Evolutionary conservation across 139 green algal genomes (phyloP).

Genomic region (Chlamydomonas sphaeroides): DNA sequence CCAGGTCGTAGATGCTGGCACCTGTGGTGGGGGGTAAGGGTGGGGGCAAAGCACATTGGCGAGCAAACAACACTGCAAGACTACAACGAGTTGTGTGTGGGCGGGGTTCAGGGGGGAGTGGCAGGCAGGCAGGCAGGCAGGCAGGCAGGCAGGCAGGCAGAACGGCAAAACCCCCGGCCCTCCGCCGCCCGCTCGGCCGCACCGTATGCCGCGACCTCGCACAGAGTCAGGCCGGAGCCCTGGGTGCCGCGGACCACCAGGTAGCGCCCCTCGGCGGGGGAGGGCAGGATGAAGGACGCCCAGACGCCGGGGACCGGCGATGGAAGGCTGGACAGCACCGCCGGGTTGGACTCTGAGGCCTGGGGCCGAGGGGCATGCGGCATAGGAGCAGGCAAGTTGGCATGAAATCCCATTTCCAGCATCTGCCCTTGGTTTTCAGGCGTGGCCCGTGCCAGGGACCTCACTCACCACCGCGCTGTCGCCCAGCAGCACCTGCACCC

Average conservation of each 20-base stretch:
- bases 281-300: background rate
- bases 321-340: conserved; percentile 3
- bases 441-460: too few relatives aligned
- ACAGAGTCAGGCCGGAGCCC: background rate
- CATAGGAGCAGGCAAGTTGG: too few relatives aligned
- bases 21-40: background rate
- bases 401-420: too few relatives aligned
- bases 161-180: too few relatives aligned
- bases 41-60: background rate
- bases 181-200: background rate
- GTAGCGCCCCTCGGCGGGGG: conserved; percentile 2
- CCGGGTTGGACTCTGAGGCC: conserved; percentile 1
- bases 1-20: background rate
- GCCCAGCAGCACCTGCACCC: conserved; percentile 22
- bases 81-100: too few relatives aligned
- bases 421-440: too few relatives aligned
- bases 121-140: too few relatives aligned
- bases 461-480: background rate
- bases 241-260: background rate
- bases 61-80: too few relatives aligned
- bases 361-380: background rate
- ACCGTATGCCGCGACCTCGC: conserved; percentile 13
- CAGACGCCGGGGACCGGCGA: conserved; percentile 6
- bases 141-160: too few relatives aligned
- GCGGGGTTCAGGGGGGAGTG: too few relatives aligned